These are phyloP conservation scores for Avicennia marina DNA, from an alignment of 257 asterid genomes.

Conservation along the genomic window DNA sequence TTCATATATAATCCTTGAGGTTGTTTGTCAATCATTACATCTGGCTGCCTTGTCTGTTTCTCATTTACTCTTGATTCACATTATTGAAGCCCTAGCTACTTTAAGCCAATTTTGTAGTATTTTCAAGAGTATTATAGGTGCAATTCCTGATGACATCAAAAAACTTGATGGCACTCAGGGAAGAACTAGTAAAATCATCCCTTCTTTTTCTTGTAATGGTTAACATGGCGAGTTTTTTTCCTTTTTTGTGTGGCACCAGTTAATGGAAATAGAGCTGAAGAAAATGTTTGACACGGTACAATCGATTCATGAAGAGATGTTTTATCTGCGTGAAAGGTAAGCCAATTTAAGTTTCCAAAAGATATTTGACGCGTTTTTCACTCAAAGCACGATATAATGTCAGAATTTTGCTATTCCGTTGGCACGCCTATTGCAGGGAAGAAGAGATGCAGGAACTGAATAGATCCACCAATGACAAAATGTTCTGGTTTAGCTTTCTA, in stretches of 20 bases:
- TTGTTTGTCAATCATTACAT: too few relatives aligned
- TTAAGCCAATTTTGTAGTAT: too few relatives aligned
- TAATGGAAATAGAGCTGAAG: conserved; percentile 88
- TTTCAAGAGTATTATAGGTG: too few relatives aligned
- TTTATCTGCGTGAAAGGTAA: conserved; percentile 84
- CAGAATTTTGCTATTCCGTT: too few relatives aligned
- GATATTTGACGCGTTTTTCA: background rate
- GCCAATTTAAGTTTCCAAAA: conserved; percentile 10
- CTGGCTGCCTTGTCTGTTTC: too few relatives aligned
- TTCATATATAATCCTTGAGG: too few relatives aligned
- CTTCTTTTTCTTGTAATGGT: background rate
- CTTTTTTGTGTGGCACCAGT: conserved; percentile 29
- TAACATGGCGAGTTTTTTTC: background rate
- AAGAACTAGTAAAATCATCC: background rate
- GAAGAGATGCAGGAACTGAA: conserved; percentile 80
- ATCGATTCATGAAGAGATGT: conserved; percentile 86
- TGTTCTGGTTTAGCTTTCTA: conserved; percentile 76
- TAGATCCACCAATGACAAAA: conserved; percentile 59
- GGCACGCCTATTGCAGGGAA: conserved; percentile 51
- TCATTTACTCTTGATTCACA: too few relatives aligned
- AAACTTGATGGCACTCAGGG: too few relatives aligned
- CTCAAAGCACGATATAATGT: too few relatives aligned
- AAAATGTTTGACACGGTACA: conserved; percentile 74
- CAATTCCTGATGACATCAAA: too few relatives aligned
- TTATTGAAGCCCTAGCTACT: too few relatives aligned